A percentile compares a stretch with the other conserved stretches of the same genome.
These are phyloP conservation scores for Geotrichum cucujoidarum DNA, from an alignment of 1,139 yeast species.

Conservation along the genomic window DNA sequence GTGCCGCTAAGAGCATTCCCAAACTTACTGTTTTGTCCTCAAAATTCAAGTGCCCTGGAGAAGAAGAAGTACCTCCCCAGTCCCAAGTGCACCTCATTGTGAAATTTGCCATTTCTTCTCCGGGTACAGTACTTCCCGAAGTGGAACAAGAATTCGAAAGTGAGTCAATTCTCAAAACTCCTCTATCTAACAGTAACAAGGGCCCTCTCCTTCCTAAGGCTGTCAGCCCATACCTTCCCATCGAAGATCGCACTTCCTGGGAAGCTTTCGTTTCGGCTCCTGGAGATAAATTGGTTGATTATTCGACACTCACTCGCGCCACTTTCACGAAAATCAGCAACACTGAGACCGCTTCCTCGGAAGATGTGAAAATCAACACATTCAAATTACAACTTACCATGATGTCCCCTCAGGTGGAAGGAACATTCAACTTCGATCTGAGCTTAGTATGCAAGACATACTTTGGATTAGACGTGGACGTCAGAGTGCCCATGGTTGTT, in stretches of 20 bases:
- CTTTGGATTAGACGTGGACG: constrained; percentile 39
- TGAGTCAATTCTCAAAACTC: constrained; percentile 65
- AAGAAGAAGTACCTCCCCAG: constrained; percentile 64
- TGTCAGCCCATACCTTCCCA: constrained; percentile 73
- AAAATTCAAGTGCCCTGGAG: constrained; percentile 85
- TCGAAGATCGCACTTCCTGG: constrained; percentile 48
- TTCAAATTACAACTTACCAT: constrained; percentile 66
- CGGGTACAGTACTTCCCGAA: constrained; percentile 35
- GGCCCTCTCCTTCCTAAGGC: constrained; percentile 65
- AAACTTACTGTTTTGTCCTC: constrained; percentile 63
- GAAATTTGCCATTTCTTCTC: constrained; percentile 71
- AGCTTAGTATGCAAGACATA: constrained; percentile 35
- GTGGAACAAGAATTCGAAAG: constrained; percentile 43
- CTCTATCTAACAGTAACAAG: constrained; percentile 56
- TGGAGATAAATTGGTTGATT: constrained; percentile 73
- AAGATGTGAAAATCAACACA: constrained; percentile 52
- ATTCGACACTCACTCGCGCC: constrained; percentile 53
- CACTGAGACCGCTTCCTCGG: constrained; percentile 28
- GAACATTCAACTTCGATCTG: constrained; percentile 52
- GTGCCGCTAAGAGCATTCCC: constrained; percentile 66
- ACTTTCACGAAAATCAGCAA: constrained; percentile 46
- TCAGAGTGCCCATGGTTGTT: constrained; percentile 39
- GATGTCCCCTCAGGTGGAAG: constrained; percentile 66
- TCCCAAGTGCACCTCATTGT: constrained; percentile 71
- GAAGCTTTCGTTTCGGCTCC: constrained; percentile 61